phyloP scores from a whole-genome alignment of 305 asterid genomes.

The Solanum hybrid region DNA sequence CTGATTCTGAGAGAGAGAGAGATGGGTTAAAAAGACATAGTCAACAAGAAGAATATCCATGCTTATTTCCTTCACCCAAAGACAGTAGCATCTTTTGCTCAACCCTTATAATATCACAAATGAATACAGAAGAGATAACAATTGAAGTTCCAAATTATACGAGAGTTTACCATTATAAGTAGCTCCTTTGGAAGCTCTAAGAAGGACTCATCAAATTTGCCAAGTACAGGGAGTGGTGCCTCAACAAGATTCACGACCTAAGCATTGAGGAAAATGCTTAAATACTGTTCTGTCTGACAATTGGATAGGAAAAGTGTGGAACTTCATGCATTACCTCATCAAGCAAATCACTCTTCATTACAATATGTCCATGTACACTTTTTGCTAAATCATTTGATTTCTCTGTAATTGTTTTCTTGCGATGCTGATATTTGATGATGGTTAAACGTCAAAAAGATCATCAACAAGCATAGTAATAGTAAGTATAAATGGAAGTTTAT shows the following conservation, averaged over 20 bases:
- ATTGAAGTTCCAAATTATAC: slow-evolving; percentile 5
- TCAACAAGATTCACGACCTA: slow-evolving; percentile 96
- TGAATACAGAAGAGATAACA: slow-evolving; percentile 4
- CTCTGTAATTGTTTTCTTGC: slow-evolving; percentile 63
- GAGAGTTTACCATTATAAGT: slow-evolving; percentile 61
- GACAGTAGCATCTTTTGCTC: neutral
- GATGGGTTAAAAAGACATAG: neutral
- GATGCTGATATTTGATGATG: slow-evolving; percentile 38
- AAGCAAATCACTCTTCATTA: slow-evolving; percentile 60
- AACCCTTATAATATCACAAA: neutral
- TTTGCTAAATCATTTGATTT: slow-evolving; percentile 46
- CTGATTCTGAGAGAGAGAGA: neutral
- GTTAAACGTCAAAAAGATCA: neutral
- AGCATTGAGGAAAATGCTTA: slow-evolving; percentile 15
- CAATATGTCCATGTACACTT: slow-evolving; percentile 52
- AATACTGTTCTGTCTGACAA: slow-evolving; percentile 9
- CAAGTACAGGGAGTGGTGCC: slow-evolving; percentile 86
- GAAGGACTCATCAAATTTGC: slow-evolving; percentile 66
- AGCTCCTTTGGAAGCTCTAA: slow-evolving; percentile 89
- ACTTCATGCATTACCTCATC: slow-evolving; percentile 53
- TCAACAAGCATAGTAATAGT: neutral
- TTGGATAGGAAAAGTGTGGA: neutral
- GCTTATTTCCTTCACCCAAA: neutral
- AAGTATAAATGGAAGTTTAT: neutral
- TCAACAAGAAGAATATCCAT: neutral